Conservation (phyloP, 2,329 filamentous ascomycete genomes). For the Mycocentrospora acerina region DNA sequence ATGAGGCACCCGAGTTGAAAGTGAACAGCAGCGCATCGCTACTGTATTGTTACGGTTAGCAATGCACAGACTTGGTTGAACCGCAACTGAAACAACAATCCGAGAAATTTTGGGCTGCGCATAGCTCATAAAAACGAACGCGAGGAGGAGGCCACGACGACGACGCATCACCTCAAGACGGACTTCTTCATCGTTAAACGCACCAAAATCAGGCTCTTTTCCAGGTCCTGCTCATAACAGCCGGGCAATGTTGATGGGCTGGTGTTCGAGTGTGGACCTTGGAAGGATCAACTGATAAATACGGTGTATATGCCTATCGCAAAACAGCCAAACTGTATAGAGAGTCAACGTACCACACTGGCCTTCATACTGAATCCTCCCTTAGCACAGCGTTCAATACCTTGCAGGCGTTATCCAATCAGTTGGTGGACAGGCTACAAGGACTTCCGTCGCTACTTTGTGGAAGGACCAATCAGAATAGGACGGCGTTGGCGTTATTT, state of each 20-base stretch:
- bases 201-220: constrained; percentile 4
- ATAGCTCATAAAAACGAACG: constrained; percentile 2
- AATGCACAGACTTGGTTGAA: background rate
- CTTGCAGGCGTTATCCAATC: no score
- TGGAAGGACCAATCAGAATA: no score
- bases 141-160: constrained; percentile 1
- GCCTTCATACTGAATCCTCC: no score
- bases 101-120: constrained; percentile 1
- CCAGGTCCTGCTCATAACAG: background rate
- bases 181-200: constrained; percentile 1
- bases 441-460: no score
- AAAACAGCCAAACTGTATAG: no score
- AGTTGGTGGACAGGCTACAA: no score
- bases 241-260: constrained; percentile 3
- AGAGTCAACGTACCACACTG: no score
- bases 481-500: no score
- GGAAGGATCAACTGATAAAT: background rate
- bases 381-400: no score
- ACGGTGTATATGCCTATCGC: background rate
- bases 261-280: background rate
- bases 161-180: constrained; percentile 5
- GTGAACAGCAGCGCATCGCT: constrained; percentile 1
- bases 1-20: background rate
- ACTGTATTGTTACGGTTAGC: background rate
- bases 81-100: background rate